Base-by-base conservation (phyloP, 2,329 filamentous ascomycete genomes). In the Dactylonectria macrodidyma region DNA sequence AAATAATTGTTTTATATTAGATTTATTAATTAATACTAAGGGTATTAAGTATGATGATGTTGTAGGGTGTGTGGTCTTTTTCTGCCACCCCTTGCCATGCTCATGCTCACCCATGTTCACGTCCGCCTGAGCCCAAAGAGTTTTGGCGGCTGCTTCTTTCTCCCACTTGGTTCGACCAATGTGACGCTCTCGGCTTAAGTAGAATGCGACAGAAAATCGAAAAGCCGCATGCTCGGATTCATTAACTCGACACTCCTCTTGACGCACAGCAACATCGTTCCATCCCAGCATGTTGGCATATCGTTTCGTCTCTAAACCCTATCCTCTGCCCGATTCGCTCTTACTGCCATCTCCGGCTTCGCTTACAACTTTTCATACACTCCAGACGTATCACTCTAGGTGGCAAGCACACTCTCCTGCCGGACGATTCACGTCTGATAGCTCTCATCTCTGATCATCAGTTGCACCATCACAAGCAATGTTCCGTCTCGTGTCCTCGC, bases 171-270 rank as follows among this genome's bases (percentile, higher is more conserved):
- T 34, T 41, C 34, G 19, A 19, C 47, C 44, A 24, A 30, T 63
- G 52, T n/a, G 34, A 63, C 60, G 34, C 33, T 57, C 19, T 24
- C 33, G 24, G 60, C 60, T 38, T 63, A 63, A 24, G 34, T 63
- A 63, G 33, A 63, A 50, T 44, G 36, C 33, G 9, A 16, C 16
- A 47, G 36, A 47, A 33, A 16, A 34, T 54, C 6, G 26, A 14
- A 55, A 26, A 4, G 14, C 19, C 59, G 34, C 30, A 26, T 36
- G 33, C 55, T 19, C 14, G 38, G 34, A 14, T 36, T 41, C 38
- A 38, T 58, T 19, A 52, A 47, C 36, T 47, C 47, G 33, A 54
- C 30, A 44, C 56, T 14, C 50, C 12, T 22, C 4, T 47, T 46
- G 24, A 56, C 41, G 33, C 48, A 60, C 33, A 38, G 11, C 47